Conservation (phyloP, 2,329 filamentous ascomycete genomes). For the Cercospora sp. region DNA sequence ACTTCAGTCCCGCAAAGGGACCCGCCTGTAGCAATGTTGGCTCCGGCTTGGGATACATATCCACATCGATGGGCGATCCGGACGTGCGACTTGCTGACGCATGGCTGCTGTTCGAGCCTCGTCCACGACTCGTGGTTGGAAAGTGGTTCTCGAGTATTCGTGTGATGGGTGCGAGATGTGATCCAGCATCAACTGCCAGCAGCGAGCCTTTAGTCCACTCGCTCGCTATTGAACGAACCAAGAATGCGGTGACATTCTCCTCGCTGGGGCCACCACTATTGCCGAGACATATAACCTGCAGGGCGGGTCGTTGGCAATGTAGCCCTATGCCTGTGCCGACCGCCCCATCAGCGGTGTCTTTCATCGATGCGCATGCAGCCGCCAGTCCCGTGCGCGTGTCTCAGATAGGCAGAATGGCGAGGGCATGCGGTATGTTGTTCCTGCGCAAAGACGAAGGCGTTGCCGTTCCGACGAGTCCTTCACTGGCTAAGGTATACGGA, state of each 20-base stretch:
- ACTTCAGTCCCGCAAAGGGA: constrained; percentile 75
- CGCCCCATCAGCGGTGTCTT: constrained; percentile 40
- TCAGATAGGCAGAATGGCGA: constrained; percentile 15
- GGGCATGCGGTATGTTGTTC: constrained; percentile 8
- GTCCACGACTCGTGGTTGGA: constrained; percentile 42
- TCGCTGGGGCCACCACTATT: constrained; percentile 87
- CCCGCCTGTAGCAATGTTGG: constrained; percentile 61
- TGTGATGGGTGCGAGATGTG: constrained; percentile 83
- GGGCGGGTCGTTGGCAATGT: constrained; percentile 38
- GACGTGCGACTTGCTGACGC: constrained; percentile 11
- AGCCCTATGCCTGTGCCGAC: constrained; percentile 39
- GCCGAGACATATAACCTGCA: constrained; percentile 60
- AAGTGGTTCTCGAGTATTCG: constrained; percentile 66
- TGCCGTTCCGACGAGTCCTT: not conserved
- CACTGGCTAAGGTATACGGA: not conserved
- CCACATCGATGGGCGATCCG: constrained; percentile 22
- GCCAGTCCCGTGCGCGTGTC: constrained; percentile 21
- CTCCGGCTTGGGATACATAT: constrained; percentile 31
- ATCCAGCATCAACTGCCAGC: constrained; percentile 90
- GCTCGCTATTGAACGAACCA: constrained; percentile 77
- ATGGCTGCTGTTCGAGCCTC: constrained; percentile 22
- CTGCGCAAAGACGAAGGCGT: not conserved
- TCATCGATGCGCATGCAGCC: constrained; percentile 43
- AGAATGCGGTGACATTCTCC: constrained; percentile 83
- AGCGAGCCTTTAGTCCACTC: constrained; percentile 81